Base-by-base conservation (phyloP, 805 yeast species). In the Schwanniomyces sp. region DNA sequence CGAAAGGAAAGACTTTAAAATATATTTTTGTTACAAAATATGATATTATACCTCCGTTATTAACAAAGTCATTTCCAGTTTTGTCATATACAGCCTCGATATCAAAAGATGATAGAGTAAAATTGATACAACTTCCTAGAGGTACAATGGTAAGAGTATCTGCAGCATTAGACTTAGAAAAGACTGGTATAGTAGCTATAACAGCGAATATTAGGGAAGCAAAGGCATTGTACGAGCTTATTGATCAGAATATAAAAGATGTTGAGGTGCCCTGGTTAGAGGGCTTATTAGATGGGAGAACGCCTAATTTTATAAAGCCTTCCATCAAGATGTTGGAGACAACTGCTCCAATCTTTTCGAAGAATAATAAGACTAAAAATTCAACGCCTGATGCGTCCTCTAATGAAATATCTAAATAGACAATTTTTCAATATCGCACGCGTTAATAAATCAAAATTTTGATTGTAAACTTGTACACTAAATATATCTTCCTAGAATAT, bases 11-110 rank as follows among this genome's bases (percentile, higher is more conserved):
- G 30, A 56, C 56, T 36, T 53, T 72, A 11, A 63, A 61, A 41
- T 74, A 72, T 50, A 73, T 86, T 4, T 82, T 85, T 63, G 86
- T 84, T 14, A 81, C 88, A 52, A 82, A 78, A 52, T 62, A 68
- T n/a, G 88, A 84, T 49, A 72, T 78, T 4, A 61, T 64, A 10
- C 82, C 88, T 1, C 52, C 65, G 1, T 64, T 86, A 1, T 55
- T 86, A 36, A 66, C 79, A 5, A 75, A 78, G 50, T 85, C 80
- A 42, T 72, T 86, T 37, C 92, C 92, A 0, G 65, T 78, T 2
- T 61, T 86, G 32, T 62, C 81, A 24, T 75, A 65, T 45, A 68
- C 80, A 24, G 75, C 86, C 0, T 69, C 76, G 0, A 43, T 42
- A 18, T 56, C 67, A 0, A 34, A 49, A 2, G 51, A 52, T 4